Evolutionary conservation across 2,329 filamentous ascomycete genomes (phyloP).

Genomic region (Ploettnerulaceae sp.): DNA sequence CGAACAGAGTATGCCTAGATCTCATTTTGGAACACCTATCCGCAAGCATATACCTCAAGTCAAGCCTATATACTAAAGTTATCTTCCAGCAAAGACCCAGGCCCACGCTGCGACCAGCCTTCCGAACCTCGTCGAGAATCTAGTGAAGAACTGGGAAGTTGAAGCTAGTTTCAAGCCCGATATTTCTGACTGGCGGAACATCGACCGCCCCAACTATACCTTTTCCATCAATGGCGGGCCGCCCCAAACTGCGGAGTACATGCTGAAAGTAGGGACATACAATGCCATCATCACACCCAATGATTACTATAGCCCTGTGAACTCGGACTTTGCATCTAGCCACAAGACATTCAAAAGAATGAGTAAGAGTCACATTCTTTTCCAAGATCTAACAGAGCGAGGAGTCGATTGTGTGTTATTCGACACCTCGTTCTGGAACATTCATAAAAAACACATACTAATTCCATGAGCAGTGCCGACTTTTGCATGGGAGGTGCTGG

Average conservation of each 20-base stretch:
- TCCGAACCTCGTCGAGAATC: slow-evolving; percentile 58
- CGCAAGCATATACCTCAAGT: too few species aligned
- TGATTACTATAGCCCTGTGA: slow-evolving; percentile 57
- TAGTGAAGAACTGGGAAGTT: slow-evolving; percentile 71
- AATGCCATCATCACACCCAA: slow-evolving; percentile 61
- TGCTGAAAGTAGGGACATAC: slow-evolving; percentile 65
- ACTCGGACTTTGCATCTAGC: slow-evolving; percentile 57
- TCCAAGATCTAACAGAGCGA: too few species aligned
- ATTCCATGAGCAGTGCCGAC: too few species aligned
- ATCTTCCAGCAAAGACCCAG: slow-evolving; percentile 47
- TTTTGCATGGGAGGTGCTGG: slow-evolving; percentile 66
- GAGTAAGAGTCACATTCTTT: too few species aligned
- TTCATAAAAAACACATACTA: too few species aligned
- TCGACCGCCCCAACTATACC: slow-evolving; percentile 54
- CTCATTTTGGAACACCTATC: too few species aligned
- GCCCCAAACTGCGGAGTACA: slow-evolving; percentile 53
- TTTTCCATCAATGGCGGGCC: slow-evolving; percentile 60
- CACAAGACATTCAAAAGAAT: slow-evolving; percentile 69
- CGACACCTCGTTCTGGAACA: too few species aligned
- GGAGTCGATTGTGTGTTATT: too few species aligned
- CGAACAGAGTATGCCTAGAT: slow-evolving; percentile 47
- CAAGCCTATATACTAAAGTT: not conserved
- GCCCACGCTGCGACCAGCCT: slow-evolving; percentile 53
- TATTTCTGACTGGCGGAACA: slow-evolving; percentile 59
- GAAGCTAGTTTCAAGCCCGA: slow-evolving; percentile 63